Conservation (phyloP, 306 rosid species). For the Urtica urens region DNA sequence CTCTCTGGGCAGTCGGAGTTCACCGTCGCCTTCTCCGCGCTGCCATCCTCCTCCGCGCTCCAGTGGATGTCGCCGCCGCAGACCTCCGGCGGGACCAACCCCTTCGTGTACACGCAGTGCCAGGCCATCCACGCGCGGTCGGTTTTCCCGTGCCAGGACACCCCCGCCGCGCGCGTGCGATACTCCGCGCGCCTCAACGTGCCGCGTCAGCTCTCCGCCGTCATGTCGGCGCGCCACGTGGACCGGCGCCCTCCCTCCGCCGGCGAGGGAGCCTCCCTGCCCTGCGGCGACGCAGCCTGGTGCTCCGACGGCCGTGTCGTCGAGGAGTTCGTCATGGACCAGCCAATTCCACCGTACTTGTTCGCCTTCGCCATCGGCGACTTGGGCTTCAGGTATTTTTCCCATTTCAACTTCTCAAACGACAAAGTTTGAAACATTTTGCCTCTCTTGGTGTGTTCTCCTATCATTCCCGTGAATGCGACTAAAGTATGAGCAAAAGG, state of each 20-base stretch:
- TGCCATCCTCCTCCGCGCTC: slow-evolving; percentile 74
- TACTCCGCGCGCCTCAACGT: slow-evolving; percentile 47
- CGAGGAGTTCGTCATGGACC: slow-evolving; percentile 89
- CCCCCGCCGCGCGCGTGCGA: slow-evolving; percentile 68
- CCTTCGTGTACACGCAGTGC: slow-evolving; percentile 87
- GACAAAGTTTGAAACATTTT: no score
- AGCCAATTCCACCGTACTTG: slow-evolving; percentile 76
- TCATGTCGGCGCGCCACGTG: slow-evolving; percentile 61
- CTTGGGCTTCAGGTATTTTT: slow-evolving; percentile 29
- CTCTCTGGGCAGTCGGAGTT: slow-evolving; percentile 48
- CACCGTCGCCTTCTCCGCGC: slow-evolving; percentile 38
- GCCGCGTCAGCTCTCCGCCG: slow-evolving; percentile 52
- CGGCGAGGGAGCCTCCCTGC: slow-evolving; percentile 30
- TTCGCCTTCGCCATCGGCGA: slow-evolving; percentile 85
- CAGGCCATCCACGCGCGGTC: slow-evolving; percentile 90
- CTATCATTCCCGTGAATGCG: no score
- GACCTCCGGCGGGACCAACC: slow-evolving; percentile 52
- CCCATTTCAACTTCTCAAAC: neutral
- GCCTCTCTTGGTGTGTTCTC: no score
- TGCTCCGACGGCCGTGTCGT: slow-evolving; percentile 47
- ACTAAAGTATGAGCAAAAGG: no score
- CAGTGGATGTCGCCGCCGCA: slow-evolving; percentile 83
- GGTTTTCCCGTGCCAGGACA: slow-evolving; percentile 84
- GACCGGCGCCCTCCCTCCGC: slow-evolving; percentile 30
- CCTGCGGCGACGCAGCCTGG: slow-evolving; percentile 39